A percentile compares a stretch with the other conserved stretches of the same genome.
phyloP scores from a whole-genome alignment of 768 basidiomycete species.

The Sarcomyxa edulis region DNA sequence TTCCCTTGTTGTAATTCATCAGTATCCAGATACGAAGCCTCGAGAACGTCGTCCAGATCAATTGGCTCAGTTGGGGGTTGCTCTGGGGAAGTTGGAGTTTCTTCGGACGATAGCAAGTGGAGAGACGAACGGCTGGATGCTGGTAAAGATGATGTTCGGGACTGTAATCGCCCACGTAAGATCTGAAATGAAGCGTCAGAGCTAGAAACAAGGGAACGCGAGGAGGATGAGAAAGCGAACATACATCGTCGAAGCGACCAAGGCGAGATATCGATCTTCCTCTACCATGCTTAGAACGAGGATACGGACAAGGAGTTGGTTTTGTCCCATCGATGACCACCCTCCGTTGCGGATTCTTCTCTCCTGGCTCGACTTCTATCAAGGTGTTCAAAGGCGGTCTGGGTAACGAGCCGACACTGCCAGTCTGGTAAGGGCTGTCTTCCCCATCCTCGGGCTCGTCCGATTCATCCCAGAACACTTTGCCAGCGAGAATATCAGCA shows the following conservation, averaged over 20 bases:
- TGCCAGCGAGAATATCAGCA: conserved; percentile 65
- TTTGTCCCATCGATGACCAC: conserved; percentile 43
- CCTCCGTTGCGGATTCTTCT: conserved; percentile 23
- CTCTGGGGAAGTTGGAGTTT: conserved; percentile 26
- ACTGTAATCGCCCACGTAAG: conserved; percentile 22
- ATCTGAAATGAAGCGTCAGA: conserved; percentile 1
- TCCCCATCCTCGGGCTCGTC: conserved; percentile 36
- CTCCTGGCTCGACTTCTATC: conserved; percentile 34
- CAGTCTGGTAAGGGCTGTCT: conserved; percentile 16
- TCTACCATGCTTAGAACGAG: conserved; percentile 15
- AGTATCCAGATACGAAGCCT: conserved; percentile 63
- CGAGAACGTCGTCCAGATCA: conserved; percentile 71
- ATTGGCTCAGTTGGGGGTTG: conserved; percentile 46
- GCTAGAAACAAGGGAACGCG: conserved; percentile 9
- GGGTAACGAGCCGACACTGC: conserved; percentile 18
- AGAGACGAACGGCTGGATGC: conserved; percentile 20
- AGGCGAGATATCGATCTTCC: conserved; percentile 16
- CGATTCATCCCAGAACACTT: conserved; percentile 44
- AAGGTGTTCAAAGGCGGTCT: too few relatives aligned
- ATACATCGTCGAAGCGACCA: conserved; percentile 30
- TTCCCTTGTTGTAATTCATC: too few relatives aligned
- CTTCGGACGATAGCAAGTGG: conserved; percentile 31
- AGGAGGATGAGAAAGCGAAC: conserved; percentile 14
- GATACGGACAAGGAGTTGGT: conserved; percentile 49
- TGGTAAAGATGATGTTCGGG: conserved; percentile 22